Conservation (phyloP, 129 eudicot species). For the Chrysanthemum lavandulifolium region DNA sequence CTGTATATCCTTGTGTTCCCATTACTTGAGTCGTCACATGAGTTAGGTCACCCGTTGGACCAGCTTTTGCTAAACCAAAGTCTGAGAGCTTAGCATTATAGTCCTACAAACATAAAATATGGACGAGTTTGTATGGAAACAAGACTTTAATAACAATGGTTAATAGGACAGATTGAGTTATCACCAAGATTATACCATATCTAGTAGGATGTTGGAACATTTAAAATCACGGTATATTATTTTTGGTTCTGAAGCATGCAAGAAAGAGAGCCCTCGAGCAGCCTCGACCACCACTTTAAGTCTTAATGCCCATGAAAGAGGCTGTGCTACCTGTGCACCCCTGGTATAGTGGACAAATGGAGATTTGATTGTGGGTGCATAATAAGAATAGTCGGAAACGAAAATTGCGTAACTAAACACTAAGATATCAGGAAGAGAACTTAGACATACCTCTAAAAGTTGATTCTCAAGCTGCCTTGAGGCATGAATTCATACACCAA, state of each 20-base stretch:
- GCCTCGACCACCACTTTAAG: conserved; percentile 61
- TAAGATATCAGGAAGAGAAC: not conserved
- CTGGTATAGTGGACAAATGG: conserved; percentile 33
- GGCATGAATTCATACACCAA: conserved; percentile 77
- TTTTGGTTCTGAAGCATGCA: conserved; percentile 49
- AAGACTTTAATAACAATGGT: not conserved
- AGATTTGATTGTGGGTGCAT: not conserved
- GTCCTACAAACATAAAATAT: conserved; percentile 37
- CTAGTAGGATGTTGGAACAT: conserved; percentile 65
- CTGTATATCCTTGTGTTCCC: conserved; percentile 74
- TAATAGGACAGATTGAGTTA: not conserved
- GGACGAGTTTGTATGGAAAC: not conserved
- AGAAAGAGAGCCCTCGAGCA: conserved; percentile 67
- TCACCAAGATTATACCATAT: conserved; percentile 41
- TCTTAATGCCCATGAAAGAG: conserved; percentile 69
- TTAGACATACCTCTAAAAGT: conserved; percentile 47
- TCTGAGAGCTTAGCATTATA: conserved; percentile 74
- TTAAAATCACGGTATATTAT: conserved; percentile 74
- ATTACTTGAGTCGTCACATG: conserved; percentile 58
- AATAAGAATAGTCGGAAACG: not conserved
- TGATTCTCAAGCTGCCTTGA: conserved; percentile 61
- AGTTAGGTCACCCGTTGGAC: conserved; percentile 51
- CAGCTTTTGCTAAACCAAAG: conserved; percentile 74
- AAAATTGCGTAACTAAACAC: not conserved
- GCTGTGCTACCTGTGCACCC: conserved; percentile 27